Evolutionary conservation across 2,329 filamentous ascomycete species (phyloP), one percentile per base, ranked within the genome.

Genomic region (Xylariaceae sp.): DNA sequence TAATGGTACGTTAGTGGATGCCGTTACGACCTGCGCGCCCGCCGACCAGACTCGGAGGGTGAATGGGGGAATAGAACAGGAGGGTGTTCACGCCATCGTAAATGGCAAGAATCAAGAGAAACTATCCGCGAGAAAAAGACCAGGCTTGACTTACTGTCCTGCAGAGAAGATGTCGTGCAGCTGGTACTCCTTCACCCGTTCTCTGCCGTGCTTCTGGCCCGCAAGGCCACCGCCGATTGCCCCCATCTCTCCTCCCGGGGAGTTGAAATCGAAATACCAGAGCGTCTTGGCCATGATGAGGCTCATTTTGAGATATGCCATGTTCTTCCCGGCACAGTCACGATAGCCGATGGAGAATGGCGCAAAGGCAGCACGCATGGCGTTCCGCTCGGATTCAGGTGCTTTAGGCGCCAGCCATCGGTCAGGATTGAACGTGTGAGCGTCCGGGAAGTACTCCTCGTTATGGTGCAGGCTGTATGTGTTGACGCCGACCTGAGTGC

Each of bases 401-500:
- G 17, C 15, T 14, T 31, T 18, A 10, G 27, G 15, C 10, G 13
- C 25, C n/a, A 31, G 29, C 29, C 29, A 31, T n/a, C 29, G 29
- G 10, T 31, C 29, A n/a, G 29, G 29, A 17, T 12, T 13, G 18
- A 21, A 31, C 5, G 29, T 31, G 18, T 19, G 19, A 12, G 29
- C 10, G 12, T 31, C 17, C 5, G 29, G 12, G 15, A 33, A 37
- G 26, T 33, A 26, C 6, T 28, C 16, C 16, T 33, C 35, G 25
- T 37, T 31, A 14, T 33, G 35, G 15, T 37, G 35, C 3, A 37
- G 25, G 13, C 14, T 23, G 12, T 37, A 33, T 16, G 19, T 29
- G 22, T 33, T 37, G 5, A 37, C 21, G 3, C 30, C 35, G 4
- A 37, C 25, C 16, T 37, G 30, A 2, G 30, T 37, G 24, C 27